Evolutionary conservation across 495 filamentous ascomycete genomes (phyloP), one percentile per base, ranked within the genome.

Genomic region (Polyplosphaeria fusca): DNA sequence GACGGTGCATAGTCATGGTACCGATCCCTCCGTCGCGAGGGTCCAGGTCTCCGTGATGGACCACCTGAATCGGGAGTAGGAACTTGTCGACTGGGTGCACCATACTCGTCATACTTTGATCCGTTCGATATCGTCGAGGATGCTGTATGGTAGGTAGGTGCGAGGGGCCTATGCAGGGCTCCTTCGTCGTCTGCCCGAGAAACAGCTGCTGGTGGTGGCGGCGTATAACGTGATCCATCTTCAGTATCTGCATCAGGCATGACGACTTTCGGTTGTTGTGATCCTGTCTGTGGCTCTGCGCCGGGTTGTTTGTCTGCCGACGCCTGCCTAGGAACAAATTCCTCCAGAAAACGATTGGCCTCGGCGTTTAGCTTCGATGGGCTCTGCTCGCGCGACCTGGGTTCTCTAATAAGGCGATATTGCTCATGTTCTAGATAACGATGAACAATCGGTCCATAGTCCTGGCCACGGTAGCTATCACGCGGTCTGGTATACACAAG

Each of bases 331-430:
- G 72, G 73, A n/a, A 55, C 56, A 24, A 75, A 68, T 22, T 68
- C 64, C 32, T 71, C 70, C 5, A 77, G 58, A 37, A 78, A 77
- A 14, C 67, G 64, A 32, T 77, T 74, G 5, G 74, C 75, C 20
- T 72, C 71, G 52, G 61, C 65, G 27, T 61, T 58, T 16, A 50
- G 58, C 43, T 58, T 50, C 35, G 41, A 13, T 55, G 57, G 37
- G 58, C 19, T 58, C 18, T 44, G 45, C 18, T 50, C 50, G 2
- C 39, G 42, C 1, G 39, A 22, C 19, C 22, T n/a, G 47, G 55
- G 28, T 35, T 44, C 43, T 37, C 55, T 49, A 9, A 27, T 30
- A 14, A 54, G 12, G 18, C 49, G 60, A 37, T 58, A 58, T 51
- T 63, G 47, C n/a, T 52, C 52, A 39, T 52, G 43, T 22, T 63